Conservation (phyloP, 164 flowering plant species). For the Piper betle region DNA sequence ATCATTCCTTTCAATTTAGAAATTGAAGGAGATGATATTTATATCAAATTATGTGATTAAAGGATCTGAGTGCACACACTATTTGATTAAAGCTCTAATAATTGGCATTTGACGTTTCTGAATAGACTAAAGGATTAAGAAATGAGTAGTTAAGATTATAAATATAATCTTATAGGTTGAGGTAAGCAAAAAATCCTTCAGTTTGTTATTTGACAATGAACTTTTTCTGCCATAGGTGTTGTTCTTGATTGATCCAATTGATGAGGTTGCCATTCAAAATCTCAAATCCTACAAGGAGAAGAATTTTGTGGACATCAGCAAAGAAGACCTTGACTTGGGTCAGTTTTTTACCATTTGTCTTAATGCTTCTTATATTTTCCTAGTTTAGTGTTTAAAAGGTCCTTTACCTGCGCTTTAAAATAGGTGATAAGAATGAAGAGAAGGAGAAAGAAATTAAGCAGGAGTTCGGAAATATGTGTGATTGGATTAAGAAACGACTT, state of each 20-base stretch:
- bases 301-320: constrained; percentile 88
- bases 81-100: too few relatives aligned
- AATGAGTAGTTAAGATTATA: too few relatives aligned
- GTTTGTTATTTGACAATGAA: too few relatives aligned
- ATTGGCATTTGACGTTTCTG: too few relatives aligned
- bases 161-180: too few relatives aligned
- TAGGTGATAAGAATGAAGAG: constrained; percentile 80
- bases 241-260: constrained; percentile 85
- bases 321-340: constrained; percentile 87
- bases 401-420: too few relatives aligned
- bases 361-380: not conserved
- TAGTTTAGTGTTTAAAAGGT: not conserved
- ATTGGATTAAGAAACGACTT: constrained; percentile 81
- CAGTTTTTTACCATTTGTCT: not conserved
- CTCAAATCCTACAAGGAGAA: constrained; percentile 88
- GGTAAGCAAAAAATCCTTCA: too few relatives aligned
- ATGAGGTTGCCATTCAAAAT: constrained; percentile 81
- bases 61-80: too few relatives aligned
- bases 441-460: constrained; percentile 70
- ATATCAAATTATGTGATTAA: too few relatives aligned
- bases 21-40: too few relatives aligned
- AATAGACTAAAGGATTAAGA: too few relatives aligned
- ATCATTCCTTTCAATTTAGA: too few relatives aligned
- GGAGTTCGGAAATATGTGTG: constrained; percentile 75
- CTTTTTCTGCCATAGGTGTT: constrained; percentile 39